Base-by-base conservation (phyloP, 176 grass and related monocot species). In the Juncus effusus region DNA sequence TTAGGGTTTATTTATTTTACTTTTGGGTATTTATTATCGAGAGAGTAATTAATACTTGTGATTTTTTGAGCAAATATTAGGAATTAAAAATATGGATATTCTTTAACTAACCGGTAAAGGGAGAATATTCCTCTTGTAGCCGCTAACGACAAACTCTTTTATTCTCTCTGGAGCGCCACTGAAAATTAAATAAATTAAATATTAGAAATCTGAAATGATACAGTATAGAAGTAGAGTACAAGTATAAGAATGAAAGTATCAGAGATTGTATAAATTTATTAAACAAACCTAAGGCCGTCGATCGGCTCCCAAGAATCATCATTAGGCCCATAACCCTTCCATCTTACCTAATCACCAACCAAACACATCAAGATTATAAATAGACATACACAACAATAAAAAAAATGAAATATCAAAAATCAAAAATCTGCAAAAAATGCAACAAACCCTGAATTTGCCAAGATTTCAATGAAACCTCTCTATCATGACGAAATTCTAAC, bases 231-330 rank as follows among this genome's bases (percentile, higher is more conserved):
- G 19, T 1, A 28, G 19, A 68, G 60, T 7, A 37, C 6, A 74
- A 35, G 41, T 40, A 28, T 0, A 0, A 4, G 15, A 36, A 13
- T 45, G 71, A 42, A 59, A 63, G n/a, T 36, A 60, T 2, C 45
- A 2, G 6, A 15, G 6, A 52, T 1, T 28, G 19, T 28, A 28
- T 28, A 28, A 28, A 28, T 28, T 28, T 63, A 51, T 28, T 65
- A 12, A 41, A 64, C 62, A 56, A 79, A 97, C 93, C 85, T 84
- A 19, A 97, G 76, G 35, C 86, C 90, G 5, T 86, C 88, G 7
- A 84, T 77, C 0, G 88, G 93, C 52, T 97, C 88, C 93, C 93
- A 97, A 1, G 88, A 89, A 51, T 97, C 93, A 13, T 97, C 55
- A 11, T 77, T 79, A 9, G 78, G 72, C 16, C 80, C 80, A 60